These are phyloP conservation scores for Neoarthrinium moseri DNA, from an alignment of 2,329 filamentous ascomycete species.

Conservation along the genomic window DNA sequence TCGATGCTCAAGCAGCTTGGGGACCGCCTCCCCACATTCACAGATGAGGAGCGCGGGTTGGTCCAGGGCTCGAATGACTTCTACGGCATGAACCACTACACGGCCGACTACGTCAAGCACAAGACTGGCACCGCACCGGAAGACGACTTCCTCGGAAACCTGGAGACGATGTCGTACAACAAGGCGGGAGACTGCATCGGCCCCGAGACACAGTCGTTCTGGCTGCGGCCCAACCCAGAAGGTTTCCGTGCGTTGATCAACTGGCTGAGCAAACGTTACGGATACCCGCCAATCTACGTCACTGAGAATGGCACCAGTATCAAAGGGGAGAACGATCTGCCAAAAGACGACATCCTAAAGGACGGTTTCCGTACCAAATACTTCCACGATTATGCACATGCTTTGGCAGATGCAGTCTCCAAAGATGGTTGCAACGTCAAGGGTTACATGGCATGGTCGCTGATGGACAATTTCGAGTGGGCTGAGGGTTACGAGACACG, in stretches of 20 bases:
- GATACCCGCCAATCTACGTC: conserved; percentile 75
- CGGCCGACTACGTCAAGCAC: conserved; percentile 81
- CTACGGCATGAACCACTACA: conserved; percentile 95
- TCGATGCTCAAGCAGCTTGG: conserved; percentile 83
- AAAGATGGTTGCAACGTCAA: conserved; percentile 76
- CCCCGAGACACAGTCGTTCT: conserved; percentile 77
- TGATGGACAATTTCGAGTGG: conserved; percentile 92
- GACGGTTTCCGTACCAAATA: conserved; percentile 82
- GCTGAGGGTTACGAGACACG: conserved; percentile 87
- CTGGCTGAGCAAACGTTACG: conserved; percentile 78
- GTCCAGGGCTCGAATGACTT: conserved; percentile 88
- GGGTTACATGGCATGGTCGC: conserved; percentile 83
- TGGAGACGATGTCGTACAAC: conserved; percentile 70
- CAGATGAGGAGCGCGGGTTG: conserved; percentile 68
- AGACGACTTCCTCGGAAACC: conserved; percentile 72
- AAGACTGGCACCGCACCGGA: conserved; percentile 57
- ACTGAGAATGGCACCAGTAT: conserved; percentile 87
- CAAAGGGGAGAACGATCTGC: conserved; percentile 77
- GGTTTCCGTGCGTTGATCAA: conserved; percentile 76
- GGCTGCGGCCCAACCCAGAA: conserved; percentile 73
- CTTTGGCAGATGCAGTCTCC: conserved; percentile 70
- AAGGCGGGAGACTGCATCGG: conserved; percentile 74
- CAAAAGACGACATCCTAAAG: conserved; percentile 68
- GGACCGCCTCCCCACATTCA: conserved; percentile 72
- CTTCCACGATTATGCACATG: conserved; percentile 73